These are phyloP conservation scores for Nitzschia sp. DNA, from an alignment of 108 stramenopile species.

Conservation along the genomic window DNA sequence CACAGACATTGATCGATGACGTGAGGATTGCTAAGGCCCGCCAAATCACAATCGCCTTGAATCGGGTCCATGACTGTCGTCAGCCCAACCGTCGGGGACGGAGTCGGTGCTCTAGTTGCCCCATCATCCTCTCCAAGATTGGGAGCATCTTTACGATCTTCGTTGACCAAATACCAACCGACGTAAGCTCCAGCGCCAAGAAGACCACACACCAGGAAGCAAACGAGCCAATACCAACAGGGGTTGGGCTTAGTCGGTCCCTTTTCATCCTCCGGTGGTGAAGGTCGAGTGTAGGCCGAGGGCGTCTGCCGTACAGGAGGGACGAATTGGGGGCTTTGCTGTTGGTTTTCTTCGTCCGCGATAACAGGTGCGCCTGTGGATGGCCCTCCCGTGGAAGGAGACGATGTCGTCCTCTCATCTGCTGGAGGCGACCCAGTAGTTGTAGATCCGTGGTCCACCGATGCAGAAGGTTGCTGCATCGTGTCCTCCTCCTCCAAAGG, in stretches of 20 bases:
- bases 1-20: slow-evolving; percentile 47
- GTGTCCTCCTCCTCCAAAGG: not conserved
- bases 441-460: not conserved
- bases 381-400: not conserved
- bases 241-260: not conserved
- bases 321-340: not conserved
- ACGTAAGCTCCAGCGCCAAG: slow-evolving; percentile 25
- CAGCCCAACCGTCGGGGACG: slow-evolving; percentile 20
- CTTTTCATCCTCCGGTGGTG: slow-evolving; percentile 1
- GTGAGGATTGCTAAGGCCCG: slow-evolving; percentile 19
- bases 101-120: slow-evolving; percentile 28
- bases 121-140: not conserved
- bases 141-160: slow-evolving; percentile 10
- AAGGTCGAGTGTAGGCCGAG: not conserved
- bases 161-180: slow-evolving; percentile 23
- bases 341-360: slow-evolving; percentile 1
- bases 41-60: slow-evolving; percentile 28
- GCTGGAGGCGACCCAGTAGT: not conserved
- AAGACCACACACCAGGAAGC: slow-evolving; percentile 3
- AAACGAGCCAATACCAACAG: slow-evolving; percentile 30
- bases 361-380: not conserved
- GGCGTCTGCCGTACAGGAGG: not conserved
- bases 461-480: not conserved
- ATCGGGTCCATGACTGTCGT: slow-evolving; percentile 24
- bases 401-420: not conserved